Conservation (phyloP, 805 yeast genomes). For the Saturnispora sekii region DNA sequence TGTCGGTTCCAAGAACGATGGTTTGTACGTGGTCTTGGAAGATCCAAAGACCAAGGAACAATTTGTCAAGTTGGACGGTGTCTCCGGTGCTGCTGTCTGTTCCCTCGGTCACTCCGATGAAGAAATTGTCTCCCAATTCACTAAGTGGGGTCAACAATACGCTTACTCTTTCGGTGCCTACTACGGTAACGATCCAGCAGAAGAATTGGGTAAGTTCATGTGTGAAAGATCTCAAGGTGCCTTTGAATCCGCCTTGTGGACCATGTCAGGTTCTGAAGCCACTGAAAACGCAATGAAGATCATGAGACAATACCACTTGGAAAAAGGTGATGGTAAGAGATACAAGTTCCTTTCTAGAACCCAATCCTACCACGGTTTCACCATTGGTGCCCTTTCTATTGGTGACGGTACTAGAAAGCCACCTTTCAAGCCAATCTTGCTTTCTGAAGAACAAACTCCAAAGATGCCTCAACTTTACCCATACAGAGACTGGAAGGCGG, state of each 20-base stretch:
- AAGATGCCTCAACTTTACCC: slow-evolving; percentile 28
- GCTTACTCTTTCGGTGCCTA: slow-evolving; percentile 28
- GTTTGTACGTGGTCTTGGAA: slow-evolving; percentile 31
- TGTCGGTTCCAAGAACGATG: slow-evolving; percentile 35
- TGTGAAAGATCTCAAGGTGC: slow-evolving; percentile 30
- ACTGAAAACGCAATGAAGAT: slow-evolving; percentile 73
- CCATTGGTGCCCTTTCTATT: slow-evolving; percentile 36
- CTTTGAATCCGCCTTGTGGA: slow-evolving; percentile 34
- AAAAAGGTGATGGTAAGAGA: slow-evolving; percentile 33
- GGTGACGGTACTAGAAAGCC: slow-evolving; percentile 29
- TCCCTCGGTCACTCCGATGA: slow-evolving; percentile 35
- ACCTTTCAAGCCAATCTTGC: slow-evolving; percentile 25
- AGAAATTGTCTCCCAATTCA: slow-evolving; percentile 29
- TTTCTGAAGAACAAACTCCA: slow-evolving; percentile 19
- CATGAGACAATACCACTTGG: slow-evolving; percentile 40
- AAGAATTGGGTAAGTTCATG: slow-evolving; percentile 34
- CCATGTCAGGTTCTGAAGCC: slow-evolving; percentile 70
- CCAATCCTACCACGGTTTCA: slow-evolving; percentile 41
- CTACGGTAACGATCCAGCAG: slow-evolving; percentile 31
- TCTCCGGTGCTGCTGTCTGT: slow-evolving; percentile 43
- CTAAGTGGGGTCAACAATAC: slow-evolving; percentile 24
- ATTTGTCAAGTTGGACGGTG: slow-evolving; percentile 29
- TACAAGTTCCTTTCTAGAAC: slow-evolving; percentile 34
- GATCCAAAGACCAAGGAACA: slow-evolving; percentile 31
- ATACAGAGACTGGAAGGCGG: slow-evolving; percentile 22